Base-by-base conservation (phyloP, 1,284 basidiomycete genomes). In the Pyrrhoderma noxium region DNA sequence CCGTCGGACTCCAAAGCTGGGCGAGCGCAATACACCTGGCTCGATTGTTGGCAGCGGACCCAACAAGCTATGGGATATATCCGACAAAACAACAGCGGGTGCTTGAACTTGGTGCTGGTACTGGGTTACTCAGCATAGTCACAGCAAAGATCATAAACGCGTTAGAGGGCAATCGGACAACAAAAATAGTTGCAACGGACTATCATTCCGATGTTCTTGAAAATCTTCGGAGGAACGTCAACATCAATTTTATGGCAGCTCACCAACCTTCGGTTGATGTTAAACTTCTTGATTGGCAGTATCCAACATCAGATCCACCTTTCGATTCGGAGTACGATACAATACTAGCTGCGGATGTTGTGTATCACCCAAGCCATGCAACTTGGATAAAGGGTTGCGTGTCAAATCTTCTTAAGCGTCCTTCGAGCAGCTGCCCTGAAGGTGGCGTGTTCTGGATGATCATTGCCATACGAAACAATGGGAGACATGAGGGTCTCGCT, bases 1-100 rank as follows among this genome's bases (percentile, higher is more conserved):
- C 77, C 11, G 89, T 93, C 42, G 90, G 92, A 1, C 72, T 93
- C 35, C 91, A 94, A 66, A 93, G 88, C 57, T 93, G 91, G 90
- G 89, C 83, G 3, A 83, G 82, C 57, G 80, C 85, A 2, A 89
- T 92, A 59, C 67, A 90, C 18, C 75, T 95, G 19, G 83, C 82
- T 0, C 76, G 86, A 58, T 74, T 79, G 47, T 74, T 93, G 56
- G 83, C 83, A 37, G 65, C 71, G 2, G 62, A 75, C 18, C 85
- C 89, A 0, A 58, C 51, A 2, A 55, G 60, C 1, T 85, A 78
- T 58, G 73, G 74, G 7, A 62, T 77, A 35, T 31, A 44, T 27
- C 54, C 58, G 53, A 22, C 49, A 16, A 14, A 47, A 47, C 27
- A 18, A 18, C 56, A 72, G 13, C 72, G 85, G 8, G 66, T 93